A percentile compares a stretch with the other conserved stretches of the same genome.
Conservation (phyloP, 2,329 filamentous ascomycete species). For the Beauveria pseudobassiana region DNA sequence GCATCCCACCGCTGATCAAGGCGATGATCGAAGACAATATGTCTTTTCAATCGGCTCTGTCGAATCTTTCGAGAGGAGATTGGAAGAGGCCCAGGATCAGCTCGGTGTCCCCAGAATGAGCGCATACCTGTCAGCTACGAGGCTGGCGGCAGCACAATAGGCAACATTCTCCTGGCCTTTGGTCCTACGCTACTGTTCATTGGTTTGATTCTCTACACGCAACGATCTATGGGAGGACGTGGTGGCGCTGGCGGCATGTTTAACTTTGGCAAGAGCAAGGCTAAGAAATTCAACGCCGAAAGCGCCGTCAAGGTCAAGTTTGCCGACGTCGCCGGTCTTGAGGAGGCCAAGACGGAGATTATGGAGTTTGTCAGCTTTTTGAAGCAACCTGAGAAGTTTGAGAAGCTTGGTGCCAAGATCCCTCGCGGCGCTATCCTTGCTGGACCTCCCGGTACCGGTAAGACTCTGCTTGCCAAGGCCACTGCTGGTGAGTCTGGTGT, state of each 20-base stretch:
- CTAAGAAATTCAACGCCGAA: slow-evolving; percentile 97
- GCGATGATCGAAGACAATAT: slow-evolving; percentile 44
- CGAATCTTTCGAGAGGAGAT: slow-evolving; percentile 80
- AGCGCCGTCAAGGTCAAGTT: slow-evolving; percentile 96
- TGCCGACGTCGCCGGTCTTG: slow-evolving; percentile 91
- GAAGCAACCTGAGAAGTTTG: slow-evolving; percentile 85
- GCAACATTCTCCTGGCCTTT: slow-evolving; percentile 68
- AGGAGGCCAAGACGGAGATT: slow-evolving; percentile 95
- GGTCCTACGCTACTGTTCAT: slow-evolving; percentile 83
- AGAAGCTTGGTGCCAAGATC: slow-evolving; percentile 94
- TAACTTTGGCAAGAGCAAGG: slow-evolving; percentile 89
- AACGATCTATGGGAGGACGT: slow-evolving; percentile 63
- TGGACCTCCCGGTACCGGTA: slow-evolving; percentile 96
- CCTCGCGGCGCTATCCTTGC: slow-evolving; percentile 93
- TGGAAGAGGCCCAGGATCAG: slow-evolving; percentile 83
- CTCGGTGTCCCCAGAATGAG: slow-evolving; percentile 76
- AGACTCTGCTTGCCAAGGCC: slow-evolving; percentile 93
- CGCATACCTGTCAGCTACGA: slow-evolving; percentile 89
- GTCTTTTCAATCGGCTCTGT: slow-evolving; percentile 94
- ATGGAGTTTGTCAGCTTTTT: slow-evolving; percentile 99
- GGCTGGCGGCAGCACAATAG: slow-evolving; percentile 65
- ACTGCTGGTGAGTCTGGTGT: slow-evolving; percentile 95
- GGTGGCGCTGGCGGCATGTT: slow-evolving; percentile 72
- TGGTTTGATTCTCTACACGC: slow-evolving; percentile 72
- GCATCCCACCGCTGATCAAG: slow-evolving; percentile 65